Evolutionary conservation across 352 stramenopile species (phyloP).

Genomic region (Thalassiosira pacifica): DNA sequence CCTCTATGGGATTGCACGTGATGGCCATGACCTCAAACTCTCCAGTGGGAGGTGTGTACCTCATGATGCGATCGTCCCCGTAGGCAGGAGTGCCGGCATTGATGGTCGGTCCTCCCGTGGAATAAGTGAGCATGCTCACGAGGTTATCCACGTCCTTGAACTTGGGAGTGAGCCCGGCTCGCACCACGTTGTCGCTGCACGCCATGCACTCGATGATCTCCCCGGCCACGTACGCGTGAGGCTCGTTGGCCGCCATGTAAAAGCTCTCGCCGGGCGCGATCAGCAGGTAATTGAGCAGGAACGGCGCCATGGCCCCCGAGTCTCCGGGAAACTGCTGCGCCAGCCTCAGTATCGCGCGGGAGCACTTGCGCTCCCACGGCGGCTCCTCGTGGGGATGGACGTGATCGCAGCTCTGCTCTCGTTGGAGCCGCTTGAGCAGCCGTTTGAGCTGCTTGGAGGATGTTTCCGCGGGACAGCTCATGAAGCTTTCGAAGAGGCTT

Average conservation of each 20-base stretch:
- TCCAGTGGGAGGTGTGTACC: slow-evolving; percentile 91
- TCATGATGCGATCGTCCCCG: slow-evolving; percentile 84
- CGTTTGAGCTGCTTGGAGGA: slow-evolving; percentile 87
- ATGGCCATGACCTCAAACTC: slow-evolving; percentile 92
- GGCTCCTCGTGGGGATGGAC: slow-evolving; percentile 79
- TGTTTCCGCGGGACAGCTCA: slow-evolving; percentile 86
- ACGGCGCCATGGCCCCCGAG: slow-evolving; percentile 96
- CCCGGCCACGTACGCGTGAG: slow-evolving; percentile 98
- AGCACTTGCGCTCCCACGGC: slow-evolving; percentile 81
- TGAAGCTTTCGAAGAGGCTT: slow-evolving; percentile 87
- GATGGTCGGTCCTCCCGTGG: slow-evolving; percentile 80
- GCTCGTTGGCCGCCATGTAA: slow-evolving; percentile 98
- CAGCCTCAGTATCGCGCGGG: slow-evolving; percentile 90
- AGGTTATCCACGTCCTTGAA: slow-evolving; percentile 98
- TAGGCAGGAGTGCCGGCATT: slow-evolving; percentile 81
- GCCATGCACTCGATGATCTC: slow-evolving; percentile 99
- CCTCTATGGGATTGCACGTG: slow-evolving; percentile 74
- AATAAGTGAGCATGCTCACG: slow-evolving; percentile 97
- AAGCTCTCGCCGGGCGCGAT: slow-evolving; percentile 96
- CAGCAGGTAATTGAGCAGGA: slow-evolving; percentile 98
- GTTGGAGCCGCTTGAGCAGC: slow-evolving; percentile 89
- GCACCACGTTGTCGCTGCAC: slow-evolving; percentile 99
- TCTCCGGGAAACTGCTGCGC: slow-evolving; percentile 95
- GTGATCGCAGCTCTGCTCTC: slow-evolving; percentile 76
- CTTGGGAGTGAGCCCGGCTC: slow-evolving; percentile 98